Evolutionary conservation across 257 asterid genomes (phyloP), one percentile per base, ranked within the genome.

Genomic region (Solanum lycopersicoides): DNA sequence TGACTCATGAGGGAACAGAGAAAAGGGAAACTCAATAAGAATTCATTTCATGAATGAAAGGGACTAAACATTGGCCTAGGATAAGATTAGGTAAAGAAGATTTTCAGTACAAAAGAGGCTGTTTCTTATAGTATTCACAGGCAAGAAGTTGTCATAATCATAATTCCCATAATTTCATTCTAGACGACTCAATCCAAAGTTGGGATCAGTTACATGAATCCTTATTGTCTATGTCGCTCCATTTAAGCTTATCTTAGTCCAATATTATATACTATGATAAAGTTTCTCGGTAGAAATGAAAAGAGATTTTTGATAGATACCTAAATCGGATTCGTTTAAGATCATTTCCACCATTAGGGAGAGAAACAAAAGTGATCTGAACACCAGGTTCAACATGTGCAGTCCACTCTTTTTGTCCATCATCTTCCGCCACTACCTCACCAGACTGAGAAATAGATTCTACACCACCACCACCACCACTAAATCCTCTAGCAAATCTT

Each of bases 341-440:
- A 83, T 96, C 99, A 74, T 96, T 96, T 60, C 99, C 98, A 6
- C 97, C 98, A 8, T 92, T 90, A 14, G 96, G 97, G 88, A 96
- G 96, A 42, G 99, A 93, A 41, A 93, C 92, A 60, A 96, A 96
- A 21, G 98, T 95, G 76, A 96, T 94, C 80, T 95, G 99, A 25
- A 96, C 97, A 14, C 99, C 98, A 14, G 99, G 99, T 89, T 96
- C 99, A 25, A 96, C 99, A 82, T 96, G 99, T 2, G 99, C 98
- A 73, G 88, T 90, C 99, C 99, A 96, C 59, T 96, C 99, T 74
- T 92, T 94, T 6, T 92, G 94, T 23, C 87, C 96, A 25, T 93
- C 98, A 50, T 93, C 91, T 44, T 94, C 96, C 11, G 91, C 84
- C 89, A 92, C 91, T 65, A 92, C 93, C 6, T 91, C 95, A 23